Evolutionary conservation across 2,329 filamentous ascomycete genomes (phyloP), one percentile per base, ranked within the genome.

Genomic region (Pseudocercospora fuligena): DNA sequence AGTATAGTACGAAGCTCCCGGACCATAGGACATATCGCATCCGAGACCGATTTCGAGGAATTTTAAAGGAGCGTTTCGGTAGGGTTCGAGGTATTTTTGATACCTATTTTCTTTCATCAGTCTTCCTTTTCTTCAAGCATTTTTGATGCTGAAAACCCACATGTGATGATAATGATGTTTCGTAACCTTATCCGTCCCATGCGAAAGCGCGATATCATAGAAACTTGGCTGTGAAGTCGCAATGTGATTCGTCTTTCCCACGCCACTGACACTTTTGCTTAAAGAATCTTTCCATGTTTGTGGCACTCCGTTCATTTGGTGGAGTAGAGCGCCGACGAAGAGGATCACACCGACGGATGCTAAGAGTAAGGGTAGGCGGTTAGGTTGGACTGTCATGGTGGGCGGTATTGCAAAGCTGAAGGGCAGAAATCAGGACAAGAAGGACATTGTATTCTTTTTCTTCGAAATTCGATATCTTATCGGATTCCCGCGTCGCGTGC

Each of bases 1-100:
- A 16, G 79, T 80, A 68, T 79, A 74, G 65, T 81, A 82, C 5
- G 77, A 79, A 12, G 76, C 76, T 2, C 79, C 80, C 0, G 79
- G 78, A 6, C 78, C 79, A 31, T 80, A 79, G 4, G 63, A 61
- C 78, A 79, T 78, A 60, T 78, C 76, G 70, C 80, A 82, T 9
- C 80, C 80, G 6, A 82, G 77, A 0, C 80, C 79, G 59, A 82
- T 81, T 61, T 82, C 79, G 5, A 82, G 78, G 70, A 82, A 75
- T 69, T 80, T 82, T 61, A 81, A 21, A 31, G 66, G 74, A 47
- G 73, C 68, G 63, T 77, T 72, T 43, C 78, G 76, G 23, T 78
- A 66, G 0, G 72, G 64, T 1, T 74, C 71, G 2, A 82, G 73
- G 40, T 81, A 78, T 64, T 79, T 79, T 56, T 82, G 76, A 70